A percentile compares a stretch with the other conserved stretches of the same genome.
phyloP scores from a whole-genome alignment of 2,329 filamentous ascomycete genomes.

The Penicillium capsulatum region DNA sequence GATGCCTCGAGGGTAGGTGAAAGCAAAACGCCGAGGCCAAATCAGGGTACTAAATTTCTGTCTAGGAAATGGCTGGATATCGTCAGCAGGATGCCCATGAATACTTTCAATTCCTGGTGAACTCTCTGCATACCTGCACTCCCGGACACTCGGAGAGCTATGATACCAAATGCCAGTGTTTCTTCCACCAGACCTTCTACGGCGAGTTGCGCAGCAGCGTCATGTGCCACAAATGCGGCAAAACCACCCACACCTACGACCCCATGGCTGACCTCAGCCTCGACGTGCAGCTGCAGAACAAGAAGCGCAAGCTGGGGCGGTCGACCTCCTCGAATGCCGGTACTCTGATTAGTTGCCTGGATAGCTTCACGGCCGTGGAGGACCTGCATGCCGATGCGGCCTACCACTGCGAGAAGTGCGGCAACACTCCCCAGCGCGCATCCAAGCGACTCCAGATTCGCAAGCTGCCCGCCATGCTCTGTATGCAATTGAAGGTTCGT shows the following conservation, averaged over 20 bases:
- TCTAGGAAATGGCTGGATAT: conserved; percentile 72
- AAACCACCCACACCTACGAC: conserved; percentile 76
- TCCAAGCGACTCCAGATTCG: conserved; percentile 81
- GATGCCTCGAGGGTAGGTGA: conserved; percentile 42
- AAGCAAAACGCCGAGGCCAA: background rate
- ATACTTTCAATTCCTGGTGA: conserved; percentile 92
- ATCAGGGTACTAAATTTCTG: conserved; percentile 3
- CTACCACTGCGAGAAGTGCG: conserved; percentile 80
- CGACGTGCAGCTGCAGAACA: conserved; percentile 70
- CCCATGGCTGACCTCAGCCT: conserved; percentile 88
- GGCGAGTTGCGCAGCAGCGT: conserved; percentile 87
- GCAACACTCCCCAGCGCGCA: conserved; percentile 67
- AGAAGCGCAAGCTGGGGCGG: conserved; percentile 45
- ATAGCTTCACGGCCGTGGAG: conserved; percentile 82
- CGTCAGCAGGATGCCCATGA: conserved; percentile 97
- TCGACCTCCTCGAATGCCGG: conserved; percentile 43
- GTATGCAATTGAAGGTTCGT: conserved; percentile 83
- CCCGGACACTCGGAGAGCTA: conserved; percentile 65
- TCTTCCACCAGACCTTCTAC: conserved; percentile 92
- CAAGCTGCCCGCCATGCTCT: conserved; percentile 79
- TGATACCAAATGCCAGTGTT: conserved; percentile 66
- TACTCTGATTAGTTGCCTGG: conserved; percentile 69
- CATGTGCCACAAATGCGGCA: conserved; percentile 82
- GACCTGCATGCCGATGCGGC: conserved; percentile 64
- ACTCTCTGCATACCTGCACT: conserved; percentile 75